Conservation (phyloP, 1,139 yeast genomes). For the Diutina neorugosa region DNA sequence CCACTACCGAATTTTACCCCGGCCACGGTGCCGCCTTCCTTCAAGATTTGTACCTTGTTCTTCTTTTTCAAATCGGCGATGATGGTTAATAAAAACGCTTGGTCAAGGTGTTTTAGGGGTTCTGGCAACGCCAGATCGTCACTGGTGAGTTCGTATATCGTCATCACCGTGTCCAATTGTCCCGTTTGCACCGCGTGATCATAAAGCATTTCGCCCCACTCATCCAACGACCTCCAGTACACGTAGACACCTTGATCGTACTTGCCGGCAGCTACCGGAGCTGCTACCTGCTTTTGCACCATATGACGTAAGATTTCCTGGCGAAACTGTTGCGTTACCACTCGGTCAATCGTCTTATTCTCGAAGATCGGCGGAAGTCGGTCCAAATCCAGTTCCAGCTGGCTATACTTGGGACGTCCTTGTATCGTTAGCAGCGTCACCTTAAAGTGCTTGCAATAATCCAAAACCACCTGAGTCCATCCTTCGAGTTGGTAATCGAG, state of each 20-base stretch:
- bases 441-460: slow-evolving; percentile 46
- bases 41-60: slow-evolving; percentile 55
- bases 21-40: slow-evolving; percentile 46
- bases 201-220: slow-evolving; percentile 56
- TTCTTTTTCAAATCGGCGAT: slow-evolving; percentile 49
- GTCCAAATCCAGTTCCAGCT: slow-evolving; percentile 15
- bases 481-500: slow-evolving; percentile 57
- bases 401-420: slow-evolving; percentile 11
- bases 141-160: slow-evolving; percentile 66
- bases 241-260: slow-evolving; percentile 39
- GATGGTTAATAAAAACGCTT: slow-evolving; percentile 40
- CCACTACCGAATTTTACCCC: slow-evolving; percentile 49
- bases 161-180: slow-evolving; percentile 64
- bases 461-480: slow-evolving; percentile 31
- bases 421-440: slow-evolving; percentile 12
- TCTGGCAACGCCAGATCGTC: slow-evolving; percentile 44
- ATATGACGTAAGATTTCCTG: slow-evolving; percentile 46
- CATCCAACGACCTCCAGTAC: slow-evolving; percentile 60
- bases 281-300: slow-evolving; percentile 40
- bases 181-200: slow-evolving; percentile 55
- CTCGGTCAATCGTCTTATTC: slow-evolving; percentile 38
- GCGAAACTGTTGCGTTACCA: slow-evolving; percentile 43
- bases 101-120: slow-evolving; percentile 54
- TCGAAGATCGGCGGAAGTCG: slow-evolving; percentile 27
- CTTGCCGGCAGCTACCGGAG: slow-evolving; percentile 31